Percentiles rank a stretch among this genome's conserved stretches.
phyloP scores from a whole-genome alignment of 306 rosid species.

The Gastrolobium bilobum region DNA sequence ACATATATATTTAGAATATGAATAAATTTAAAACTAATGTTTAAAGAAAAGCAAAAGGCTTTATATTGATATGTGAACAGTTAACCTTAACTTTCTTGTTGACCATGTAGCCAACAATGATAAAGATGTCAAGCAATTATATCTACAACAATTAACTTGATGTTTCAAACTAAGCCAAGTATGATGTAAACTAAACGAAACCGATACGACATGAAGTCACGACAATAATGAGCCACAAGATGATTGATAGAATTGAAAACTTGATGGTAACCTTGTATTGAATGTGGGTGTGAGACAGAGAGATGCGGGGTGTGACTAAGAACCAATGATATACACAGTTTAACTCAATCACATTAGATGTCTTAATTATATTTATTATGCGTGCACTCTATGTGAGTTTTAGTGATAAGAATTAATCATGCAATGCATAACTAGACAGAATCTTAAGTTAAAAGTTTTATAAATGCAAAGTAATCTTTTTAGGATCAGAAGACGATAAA shows the following conservation, averaged over 20 bases:
- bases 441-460: neutral
- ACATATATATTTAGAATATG: neutral
- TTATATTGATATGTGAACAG: conserved; percentile 24
- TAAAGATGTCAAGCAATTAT: conserved; percentile 50
- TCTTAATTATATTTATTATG: neutral
- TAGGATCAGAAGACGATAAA: neutral
- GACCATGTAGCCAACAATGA: conserved; percentile 48
- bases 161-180: conserved; percentile 27
- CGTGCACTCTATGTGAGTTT: neutral
- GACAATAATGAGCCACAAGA: conserved; percentile 39
- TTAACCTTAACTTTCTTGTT: conserved; percentile 42
- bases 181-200: conserved; percentile 48
- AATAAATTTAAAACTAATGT: neutral
- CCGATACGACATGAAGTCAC: conserved; percentile 34
- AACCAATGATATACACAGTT: neutral
- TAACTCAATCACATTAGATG: neutral
- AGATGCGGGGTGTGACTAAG: neutral
- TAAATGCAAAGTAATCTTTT: neutral
- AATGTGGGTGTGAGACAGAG: neutral
- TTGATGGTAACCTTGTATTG: conserved; percentile 23
- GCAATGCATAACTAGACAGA: neutral
- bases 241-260: conserved; percentile 38
- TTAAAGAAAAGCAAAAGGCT: conserved; percentile 16
- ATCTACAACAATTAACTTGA: conserved; percentile 38
- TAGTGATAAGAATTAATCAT: neutral